Conservation (phyloP, 305 asterid genomes). For the Fraxinus angustifolia region DNA sequence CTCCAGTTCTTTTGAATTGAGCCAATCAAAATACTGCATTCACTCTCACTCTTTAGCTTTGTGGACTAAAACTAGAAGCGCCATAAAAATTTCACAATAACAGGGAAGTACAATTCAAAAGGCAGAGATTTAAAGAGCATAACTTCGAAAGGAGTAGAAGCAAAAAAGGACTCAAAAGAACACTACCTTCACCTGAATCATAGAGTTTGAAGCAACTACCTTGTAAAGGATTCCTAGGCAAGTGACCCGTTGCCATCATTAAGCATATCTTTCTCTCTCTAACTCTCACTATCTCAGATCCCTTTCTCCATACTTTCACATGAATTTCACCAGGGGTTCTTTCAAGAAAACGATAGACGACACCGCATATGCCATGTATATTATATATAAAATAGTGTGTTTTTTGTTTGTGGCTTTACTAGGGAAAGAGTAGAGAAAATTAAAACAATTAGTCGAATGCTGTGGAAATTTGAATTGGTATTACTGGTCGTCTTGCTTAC, state of each 20-base stretch:
- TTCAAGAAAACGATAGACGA: slow-evolving; percentile 33
- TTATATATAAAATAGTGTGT: background rate
- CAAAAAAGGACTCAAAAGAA: slow-evolving; percentile 26
- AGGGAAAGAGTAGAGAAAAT: background rate
- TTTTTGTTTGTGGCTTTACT: slow-evolving; percentile 6
- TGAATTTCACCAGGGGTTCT: slow-evolving; percentile 60
- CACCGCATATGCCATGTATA: slow-evolving; percentile 3
- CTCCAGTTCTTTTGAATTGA: slow-evolving; percentile 7
- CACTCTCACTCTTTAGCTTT: slow-evolving; percentile 4
- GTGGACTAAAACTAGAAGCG: slow-evolving; percentile 20
- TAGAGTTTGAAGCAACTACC: slow-evolving; percentile 48
- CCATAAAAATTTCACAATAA: background rate
- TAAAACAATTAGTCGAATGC: background rate
- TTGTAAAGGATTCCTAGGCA: slow-evolving; percentile 30
- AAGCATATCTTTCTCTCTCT: slow-evolving; percentile 23
- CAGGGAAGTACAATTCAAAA: slow-evolving; percentile 15
- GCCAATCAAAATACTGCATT: background rate
- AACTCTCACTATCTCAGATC: slow-evolving; percentile 51
- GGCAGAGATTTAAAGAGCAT: slow-evolving; percentile 24
- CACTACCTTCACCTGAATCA: slow-evolving; percentile 71
- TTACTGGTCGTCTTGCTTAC: slow-evolving; percentile 10
- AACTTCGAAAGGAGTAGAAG: slow-evolving; percentile 22
- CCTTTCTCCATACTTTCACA: slow-evolving; percentile 57
- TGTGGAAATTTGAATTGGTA: slow-evolving; percentile 9
- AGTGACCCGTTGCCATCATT: slow-evolving; percentile 65